Evolutionary conservation across 139 green algal genomes (phyloP).

Genomic region (Zygnema circumcarinatum): DNA sequence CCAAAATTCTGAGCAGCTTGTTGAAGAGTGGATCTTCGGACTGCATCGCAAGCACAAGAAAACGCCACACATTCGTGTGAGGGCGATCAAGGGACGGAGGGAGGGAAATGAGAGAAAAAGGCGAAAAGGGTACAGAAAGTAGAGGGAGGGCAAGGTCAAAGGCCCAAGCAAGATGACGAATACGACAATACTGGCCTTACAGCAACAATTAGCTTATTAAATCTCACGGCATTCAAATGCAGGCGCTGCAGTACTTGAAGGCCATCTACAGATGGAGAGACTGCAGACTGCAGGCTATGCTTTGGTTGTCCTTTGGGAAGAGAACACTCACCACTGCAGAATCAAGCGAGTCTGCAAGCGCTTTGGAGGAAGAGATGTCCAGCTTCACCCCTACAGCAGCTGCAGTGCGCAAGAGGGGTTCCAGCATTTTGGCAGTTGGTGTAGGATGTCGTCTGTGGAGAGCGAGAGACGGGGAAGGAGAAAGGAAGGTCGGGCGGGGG

Average conservation of each 20-base stretch:
- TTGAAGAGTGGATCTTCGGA: conserved; percentile 94
- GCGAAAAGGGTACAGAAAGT: not conserved
- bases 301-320: too few relatives aligned
- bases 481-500: not conserved
- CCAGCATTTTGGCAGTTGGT: conserved; percentile 66
- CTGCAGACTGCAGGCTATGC: too few relatives aligned
- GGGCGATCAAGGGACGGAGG: too few relatives aligned
- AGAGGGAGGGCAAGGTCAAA: conserved; percentile 2
- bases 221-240: too few relatives aligned
- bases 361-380: conserved; percentile 54
- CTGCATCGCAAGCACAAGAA: conserved; percentile 10
- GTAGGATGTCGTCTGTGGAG: conserved; percentile 63
- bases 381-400: conserved; percentile 58
- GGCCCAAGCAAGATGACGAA: not conserved
- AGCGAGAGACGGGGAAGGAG: not conserved
- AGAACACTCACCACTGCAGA: conserved; percentile 57
- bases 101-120: not conserved
- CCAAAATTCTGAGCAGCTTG: conserved; percentile 95
- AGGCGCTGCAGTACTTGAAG: too few relatives aligned
- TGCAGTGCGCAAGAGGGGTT: conserved; percentile 61
- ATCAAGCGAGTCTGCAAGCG: conserved; percentile 70
- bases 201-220: too few relatives aligned
- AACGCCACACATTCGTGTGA: too few relatives aligned
- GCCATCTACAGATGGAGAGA: too few relatives aligned
- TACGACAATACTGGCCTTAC: too few relatives aligned